Base-by-base conservation (phyloP, 345 rosid species). In the Excoecaria agallocha region DNA sequence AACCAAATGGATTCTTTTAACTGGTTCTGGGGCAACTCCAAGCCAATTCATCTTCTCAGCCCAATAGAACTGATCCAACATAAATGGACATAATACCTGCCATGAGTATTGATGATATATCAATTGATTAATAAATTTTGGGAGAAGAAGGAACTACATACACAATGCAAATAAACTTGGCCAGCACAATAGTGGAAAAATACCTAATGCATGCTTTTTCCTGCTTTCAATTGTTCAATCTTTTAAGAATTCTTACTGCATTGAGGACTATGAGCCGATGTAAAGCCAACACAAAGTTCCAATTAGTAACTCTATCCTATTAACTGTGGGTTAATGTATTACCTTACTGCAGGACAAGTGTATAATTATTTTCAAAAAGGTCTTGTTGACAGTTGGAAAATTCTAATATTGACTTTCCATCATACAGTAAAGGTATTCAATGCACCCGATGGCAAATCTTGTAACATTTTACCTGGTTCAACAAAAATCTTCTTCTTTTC, bases 41-140 rank as follows among this genome's bases (percentile, higher is more conserved):
- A 94, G 93, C 93, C 97, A 94, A 52, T 72, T 77, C 97, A 94
- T 92, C 79, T 87, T 88, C 77, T 92, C 96, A 52, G 97, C 98
- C 97, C 98, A 91, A 74, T 94, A 94, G 81, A 94, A 94, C 78
- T 94, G 97, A 76, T 94, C 97, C 81, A 91, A 52, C 85, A 94
- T 74, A 84, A 94, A 94, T 15, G 98, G 96, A 77, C 97, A 89
- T 55, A 94, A 39, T 71, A 91, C 90, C 97, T 93, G 86, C 81
- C 74, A 82, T 73, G 39, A 39, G 76, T 35, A 63, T 35, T 43
- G 49, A 52, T 4, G 25, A 20, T 19, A 64, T 64, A 41, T 12
- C n/a, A 10, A 37, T 58, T 46, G 52, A 38, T 70, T 13, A 30
- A 59, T 39, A 56, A 69, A 48, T 46, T 50, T 19, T 61, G 22